phyloP scores from a whole-genome alignment of 1,139 yeast species.

The Taiozyma sp. region DNA sequence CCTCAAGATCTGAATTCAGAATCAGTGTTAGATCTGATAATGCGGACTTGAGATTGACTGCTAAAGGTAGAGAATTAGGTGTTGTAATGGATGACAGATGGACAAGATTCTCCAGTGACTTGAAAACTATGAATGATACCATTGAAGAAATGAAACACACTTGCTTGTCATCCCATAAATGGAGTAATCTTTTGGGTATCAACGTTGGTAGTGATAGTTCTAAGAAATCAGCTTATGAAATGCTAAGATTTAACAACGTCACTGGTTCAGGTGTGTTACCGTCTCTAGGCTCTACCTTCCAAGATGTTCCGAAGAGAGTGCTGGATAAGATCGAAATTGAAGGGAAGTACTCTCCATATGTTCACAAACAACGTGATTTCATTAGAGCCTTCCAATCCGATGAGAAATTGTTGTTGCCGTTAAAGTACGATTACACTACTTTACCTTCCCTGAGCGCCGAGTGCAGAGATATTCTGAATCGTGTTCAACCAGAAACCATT shows the following conservation, averaged over 20 bases:
- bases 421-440: conserved; percentile 52
- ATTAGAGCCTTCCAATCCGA: conserved; percentile 80
- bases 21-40: conserved; percentile 89
- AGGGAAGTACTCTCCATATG: conserved; percentile 79
- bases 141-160: conserved; percentile 38
- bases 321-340: conserved; percentile 66
- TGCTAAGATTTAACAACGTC: conserved; percentile 43
- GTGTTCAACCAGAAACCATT: conserved; percentile 79
- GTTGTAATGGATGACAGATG: conserved; percentile 63
- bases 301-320: conserved; percentile 46
- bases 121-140: conserved; percentile 39
- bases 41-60: conserved; percentile 83
- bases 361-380: conserved; percentile 65
- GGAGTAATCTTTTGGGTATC: conserved; percentile 44
- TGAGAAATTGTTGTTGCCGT: conserved; percentile 67
- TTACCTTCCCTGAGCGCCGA: conserved; percentile 63
- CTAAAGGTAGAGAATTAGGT: conserved; percentile 61
- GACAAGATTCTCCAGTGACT: conserved; percentile 42
- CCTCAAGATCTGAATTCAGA: conserved; percentile 92
- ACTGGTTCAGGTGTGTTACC: conserved; percentile 18
- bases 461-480: conserved; percentile 64
- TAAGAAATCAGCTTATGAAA: conserved; percentile 44
- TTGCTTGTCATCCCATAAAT: conserved; percentile 31
- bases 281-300: conserved; percentile 8
- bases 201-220: conserved; percentile 32